Percentiles rank a stretch among this genome's conserved stretches.
Evolutionary conservation across 108 stramenopile species (phyloP).

Genomic region (Nannochloropsis granulata): DNA sequence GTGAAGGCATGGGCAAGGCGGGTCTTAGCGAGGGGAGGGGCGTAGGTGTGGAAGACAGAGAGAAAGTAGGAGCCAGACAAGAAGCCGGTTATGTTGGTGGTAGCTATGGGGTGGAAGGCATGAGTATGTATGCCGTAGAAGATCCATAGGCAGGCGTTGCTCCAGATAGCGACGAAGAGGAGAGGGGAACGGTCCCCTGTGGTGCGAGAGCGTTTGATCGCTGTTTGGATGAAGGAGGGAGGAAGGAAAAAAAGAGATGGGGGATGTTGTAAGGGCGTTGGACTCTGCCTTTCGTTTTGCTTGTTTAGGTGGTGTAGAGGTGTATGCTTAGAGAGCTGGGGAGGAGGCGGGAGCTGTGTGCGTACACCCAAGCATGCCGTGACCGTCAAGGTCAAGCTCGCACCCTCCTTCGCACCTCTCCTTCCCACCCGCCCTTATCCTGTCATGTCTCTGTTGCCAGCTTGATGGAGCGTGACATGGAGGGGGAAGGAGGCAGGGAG

Average conservation of each 20-base stretch:
- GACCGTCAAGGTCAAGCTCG: neutral
- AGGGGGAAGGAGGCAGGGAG: too few species aligned
- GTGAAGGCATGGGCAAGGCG: neutral
- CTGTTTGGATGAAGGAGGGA: neutral
- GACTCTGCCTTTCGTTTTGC: too few species aligned
- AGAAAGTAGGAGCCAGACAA: neutral
- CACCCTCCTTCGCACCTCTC: too few species aligned
- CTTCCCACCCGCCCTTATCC: too few species aligned
- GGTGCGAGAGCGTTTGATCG: neutral
- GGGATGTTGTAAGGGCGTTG: too few species aligned
- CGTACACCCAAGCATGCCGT: neutral
- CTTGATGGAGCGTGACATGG: too few species aligned
- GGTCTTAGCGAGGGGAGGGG: neutral
- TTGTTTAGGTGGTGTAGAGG: too few species aligned
- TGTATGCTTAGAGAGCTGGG: neutral
- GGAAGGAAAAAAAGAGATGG: too few species aligned
- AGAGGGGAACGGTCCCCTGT: neutral
- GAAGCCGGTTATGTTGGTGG: neutral
- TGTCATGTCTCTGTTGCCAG: too few species aligned
- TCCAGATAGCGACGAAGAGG: neutral
- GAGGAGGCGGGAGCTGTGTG: neutral
- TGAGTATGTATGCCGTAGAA: neutral
- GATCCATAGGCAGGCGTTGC: neutral
- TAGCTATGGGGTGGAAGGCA: neutral
- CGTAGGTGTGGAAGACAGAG: neutral